Conservation (phyloP, 1,139 yeast species). For the Kodamaea ohmeri region DNA sequence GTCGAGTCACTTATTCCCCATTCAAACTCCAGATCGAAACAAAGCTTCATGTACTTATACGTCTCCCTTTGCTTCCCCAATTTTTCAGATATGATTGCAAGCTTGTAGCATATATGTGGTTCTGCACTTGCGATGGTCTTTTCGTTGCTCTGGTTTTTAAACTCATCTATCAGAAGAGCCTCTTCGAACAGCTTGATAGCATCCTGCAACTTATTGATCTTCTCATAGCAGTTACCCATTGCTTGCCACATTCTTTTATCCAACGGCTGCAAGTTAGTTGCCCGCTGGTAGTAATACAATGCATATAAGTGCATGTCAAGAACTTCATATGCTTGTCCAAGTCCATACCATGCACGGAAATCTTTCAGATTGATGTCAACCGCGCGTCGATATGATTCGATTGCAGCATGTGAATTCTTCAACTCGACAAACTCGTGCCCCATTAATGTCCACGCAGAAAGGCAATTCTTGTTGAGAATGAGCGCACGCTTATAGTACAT, state of each 20-base stretch:
- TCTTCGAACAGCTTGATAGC: constrained; percentile 61
- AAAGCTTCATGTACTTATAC: constrained; percentile 64
- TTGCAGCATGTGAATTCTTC: constrained; percentile 96
- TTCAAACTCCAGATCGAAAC: constrained; percentile 64
- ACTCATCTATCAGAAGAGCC: constrained; percentile 46
- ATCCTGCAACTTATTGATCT: constrained; percentile 64
- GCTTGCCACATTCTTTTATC: constrained; percentile 98
- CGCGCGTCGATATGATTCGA: constrained; percentile 91
- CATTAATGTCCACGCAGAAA: constrained; percentile 97
- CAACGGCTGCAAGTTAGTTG: constrained; percentile 81
- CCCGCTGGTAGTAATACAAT: constrained; percentile 85
- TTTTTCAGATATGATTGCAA: constrained; percentile 68
- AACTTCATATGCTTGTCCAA: constrained; percentile 97
- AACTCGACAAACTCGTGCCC: constrained; percentile 98
- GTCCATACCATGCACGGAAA: constrained; percentile 97
- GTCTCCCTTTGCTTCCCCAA: constrained; percentile 53
- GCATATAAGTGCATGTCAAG: constrained; percentile 94
- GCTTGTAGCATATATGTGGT: constrained; percentile 57
- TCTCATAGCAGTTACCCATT: constrained; percentile 84
- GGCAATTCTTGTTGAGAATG: constrained; percentile 72
- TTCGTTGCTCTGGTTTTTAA: constrained; percentile 15
- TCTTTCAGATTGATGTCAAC: constrained; percentile 87
- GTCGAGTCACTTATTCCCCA: constrained; percentile 77
- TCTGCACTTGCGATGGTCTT: constrained; percentile 25
- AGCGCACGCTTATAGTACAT: constrained; percentile 90